phyloP scores from a whole-genome alignment of 2,329 filamentous ascomycete genomes.

The Colletotrichum chlorophyti region DNA sequence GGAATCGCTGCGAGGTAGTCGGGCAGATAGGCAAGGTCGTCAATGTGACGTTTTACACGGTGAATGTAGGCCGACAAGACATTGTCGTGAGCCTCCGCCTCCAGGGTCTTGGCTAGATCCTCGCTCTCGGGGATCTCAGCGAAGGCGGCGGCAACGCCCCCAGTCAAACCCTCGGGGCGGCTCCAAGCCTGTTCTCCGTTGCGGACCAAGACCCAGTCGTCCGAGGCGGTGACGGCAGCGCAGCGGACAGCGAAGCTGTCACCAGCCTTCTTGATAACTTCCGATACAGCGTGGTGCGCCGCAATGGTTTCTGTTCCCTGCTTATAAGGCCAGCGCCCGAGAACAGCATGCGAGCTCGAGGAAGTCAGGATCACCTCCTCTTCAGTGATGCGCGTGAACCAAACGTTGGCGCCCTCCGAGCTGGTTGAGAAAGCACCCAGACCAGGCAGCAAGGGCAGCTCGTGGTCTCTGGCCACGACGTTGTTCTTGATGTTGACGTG shows the following conservation, averaged over 20 bases:
- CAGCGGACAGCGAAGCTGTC: constrained; percentile 79
- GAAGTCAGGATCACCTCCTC: constrained; percentile 78
- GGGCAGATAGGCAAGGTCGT: constrained; percentile 80
- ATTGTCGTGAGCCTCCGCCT: constrained; percentile 86
- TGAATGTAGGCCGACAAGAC: constrained; percentile 84
- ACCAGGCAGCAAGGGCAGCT: constrained; percentile 74
- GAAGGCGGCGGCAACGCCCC: constrained; percentile 80
- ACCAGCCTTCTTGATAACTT: constrained; percentile 76
- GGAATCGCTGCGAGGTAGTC: constrained; percentile 75
- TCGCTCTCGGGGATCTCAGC: constrained; percentile 78
- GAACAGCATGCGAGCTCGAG: constrained; percentile 76
- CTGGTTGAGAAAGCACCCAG: constrained; percentile 80
- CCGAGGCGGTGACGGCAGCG: constrained; percentile 70
- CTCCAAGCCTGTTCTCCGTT: constrained; percentile 85
- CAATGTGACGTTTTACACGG: constrained; percentile 80
- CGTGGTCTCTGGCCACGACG: constrained; percentile 78
- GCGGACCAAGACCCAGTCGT: constrained; percentile 83
- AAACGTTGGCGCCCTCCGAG: constrained; percentile 80
- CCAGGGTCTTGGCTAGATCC: constrained; percentile 78
- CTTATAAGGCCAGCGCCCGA: constrained; percentile 76
- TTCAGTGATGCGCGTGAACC: constrained; percentile 83
- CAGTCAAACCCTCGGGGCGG: constrained; percentile 82
- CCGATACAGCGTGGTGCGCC: constrained; percentile 75
- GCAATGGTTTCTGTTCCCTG: constrained; percentile 46
- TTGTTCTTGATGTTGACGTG: constrained; percentile 78